Conservation (phyloP, 345 rosid genomes). For the Syzygium jambos region DNA sequence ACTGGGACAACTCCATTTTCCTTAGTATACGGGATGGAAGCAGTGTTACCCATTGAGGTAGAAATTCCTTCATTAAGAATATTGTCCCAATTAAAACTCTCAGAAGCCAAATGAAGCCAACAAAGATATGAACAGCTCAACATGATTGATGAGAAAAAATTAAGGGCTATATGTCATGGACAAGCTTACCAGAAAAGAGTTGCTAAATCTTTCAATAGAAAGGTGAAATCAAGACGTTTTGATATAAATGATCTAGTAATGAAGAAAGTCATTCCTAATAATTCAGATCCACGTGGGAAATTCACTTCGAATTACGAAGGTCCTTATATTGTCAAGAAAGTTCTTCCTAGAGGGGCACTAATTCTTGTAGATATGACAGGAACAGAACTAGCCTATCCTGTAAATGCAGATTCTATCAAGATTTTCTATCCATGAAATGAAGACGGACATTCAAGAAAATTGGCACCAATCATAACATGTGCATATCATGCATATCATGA, state of each 20-base stretch:
- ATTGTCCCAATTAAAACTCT: neutral
- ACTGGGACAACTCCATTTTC: neutral
- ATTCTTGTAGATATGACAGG: neutral
- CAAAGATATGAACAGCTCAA: neutral
- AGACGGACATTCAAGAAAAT: no score
- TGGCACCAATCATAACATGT: no score
- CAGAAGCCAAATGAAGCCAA: neutral
- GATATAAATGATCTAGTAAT: neutral
- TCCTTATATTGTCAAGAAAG: neutral
- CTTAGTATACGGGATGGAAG: neutral
- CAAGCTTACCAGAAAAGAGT: neutral
- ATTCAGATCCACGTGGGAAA: neutral
- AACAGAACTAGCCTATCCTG: no score
- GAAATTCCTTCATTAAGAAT: neutral
- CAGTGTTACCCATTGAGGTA: neutral
- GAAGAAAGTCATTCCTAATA: neutral
- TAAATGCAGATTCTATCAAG: fast-evolving
- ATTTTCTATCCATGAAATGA: no score
- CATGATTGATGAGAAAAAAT: no score
- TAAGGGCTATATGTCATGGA: neutral
- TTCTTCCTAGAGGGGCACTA: fast-evolving
- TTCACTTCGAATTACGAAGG: fast-evolving
- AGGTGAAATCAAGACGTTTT: neutral
- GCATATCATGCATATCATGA: neutral
- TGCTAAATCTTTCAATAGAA: neutral